These are phyloP conservation scores for Fusarium gaditjirri DNA, from an alignment of 2,329 filamentous ascomycete species.

Conservation along the genomic window DNA sequence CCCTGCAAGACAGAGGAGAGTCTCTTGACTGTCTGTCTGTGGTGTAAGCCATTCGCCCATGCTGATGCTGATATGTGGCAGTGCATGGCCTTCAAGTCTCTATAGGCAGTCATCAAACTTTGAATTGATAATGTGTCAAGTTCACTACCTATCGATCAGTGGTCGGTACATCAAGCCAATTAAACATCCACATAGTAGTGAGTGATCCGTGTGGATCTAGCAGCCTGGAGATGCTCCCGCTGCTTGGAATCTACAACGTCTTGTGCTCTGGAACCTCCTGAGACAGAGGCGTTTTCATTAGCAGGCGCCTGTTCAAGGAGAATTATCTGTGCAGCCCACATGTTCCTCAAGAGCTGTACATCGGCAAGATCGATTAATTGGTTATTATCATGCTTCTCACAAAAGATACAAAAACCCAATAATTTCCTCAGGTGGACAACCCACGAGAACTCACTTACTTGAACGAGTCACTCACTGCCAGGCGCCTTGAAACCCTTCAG, in stretches of 20 bases:
- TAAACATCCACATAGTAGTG: background rate
- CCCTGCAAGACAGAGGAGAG: background rate
- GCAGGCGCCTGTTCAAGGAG: background rate
- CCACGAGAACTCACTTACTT: background rate
- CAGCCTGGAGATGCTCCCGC: background rate
- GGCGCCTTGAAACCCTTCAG: constrained; percentile 1
- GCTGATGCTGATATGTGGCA: background rate
- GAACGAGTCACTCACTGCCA: background rate
- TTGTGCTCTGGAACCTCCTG: background rate
- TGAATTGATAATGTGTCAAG: background rate
- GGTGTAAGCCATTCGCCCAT: background rate
- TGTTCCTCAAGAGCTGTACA: background rate
- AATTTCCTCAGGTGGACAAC: background rate
- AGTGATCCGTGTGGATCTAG: background rate
- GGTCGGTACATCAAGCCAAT: background rate
- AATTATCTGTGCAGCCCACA: background rate
- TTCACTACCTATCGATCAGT: background rate
- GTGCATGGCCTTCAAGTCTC: background rate
- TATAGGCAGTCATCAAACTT: background rate
- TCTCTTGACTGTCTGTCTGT: background rate
- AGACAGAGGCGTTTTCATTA: constrained; percentile 21
- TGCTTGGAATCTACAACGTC: constrained; percentile 4
- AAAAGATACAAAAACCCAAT: background rate
- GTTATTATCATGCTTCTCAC: background rate
- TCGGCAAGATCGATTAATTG: background rate